Evolutionary conservation across 345 rosid species (phyloP), one percentile per base, ranked within the genome.

Genomic region (Ceriops tagal): DNA sequence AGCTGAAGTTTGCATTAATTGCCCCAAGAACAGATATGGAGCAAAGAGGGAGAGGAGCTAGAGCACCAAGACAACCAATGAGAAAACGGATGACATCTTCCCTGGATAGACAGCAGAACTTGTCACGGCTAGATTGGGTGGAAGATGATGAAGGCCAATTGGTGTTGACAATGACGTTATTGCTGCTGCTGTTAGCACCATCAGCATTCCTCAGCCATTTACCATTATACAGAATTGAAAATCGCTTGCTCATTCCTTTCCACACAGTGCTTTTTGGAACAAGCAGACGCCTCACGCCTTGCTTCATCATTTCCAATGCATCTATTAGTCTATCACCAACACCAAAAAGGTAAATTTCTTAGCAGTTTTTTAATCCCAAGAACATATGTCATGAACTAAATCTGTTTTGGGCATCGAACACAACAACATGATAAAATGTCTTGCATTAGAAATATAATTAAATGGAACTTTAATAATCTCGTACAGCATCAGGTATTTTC

Each of bases 301-400:
- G 98, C 86, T 90, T 95, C 97, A 92, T 95, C 99, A 92, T 95
- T 83, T 92, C 99, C 75, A 95, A 62, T 9, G 97, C 98, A 74
- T 95, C 99, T 58, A 95, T 87, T 83, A 95, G 79, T 79, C 99
- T 95, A 72, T 58, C 77, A 16, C n/a, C 35, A 51, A 34, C 30
- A 32, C 66, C 58, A 22, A 4, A 61, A 22, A 60, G 22, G 5
- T 43, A 13, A 16, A 43, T 43, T 43, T 3, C 18, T 43, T 43
- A 43, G 49, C 49, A 43, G 49, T 43, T 43, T 43, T 43, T 43
- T 13, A 13, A 43, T 43, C 5, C 49, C 49, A 43, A 11, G 16
- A n/a, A 68, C 18, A 69, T 30, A 24, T 16, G 35, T 56, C 70
- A 56, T 18, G 10, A 21, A 32, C 6, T 56, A 67, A 6, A 37